Evolutionary conservation across 2,329 filamentous ascomycete species (phyloP).

Genomic region (Thelonectria discophora): DNA sequence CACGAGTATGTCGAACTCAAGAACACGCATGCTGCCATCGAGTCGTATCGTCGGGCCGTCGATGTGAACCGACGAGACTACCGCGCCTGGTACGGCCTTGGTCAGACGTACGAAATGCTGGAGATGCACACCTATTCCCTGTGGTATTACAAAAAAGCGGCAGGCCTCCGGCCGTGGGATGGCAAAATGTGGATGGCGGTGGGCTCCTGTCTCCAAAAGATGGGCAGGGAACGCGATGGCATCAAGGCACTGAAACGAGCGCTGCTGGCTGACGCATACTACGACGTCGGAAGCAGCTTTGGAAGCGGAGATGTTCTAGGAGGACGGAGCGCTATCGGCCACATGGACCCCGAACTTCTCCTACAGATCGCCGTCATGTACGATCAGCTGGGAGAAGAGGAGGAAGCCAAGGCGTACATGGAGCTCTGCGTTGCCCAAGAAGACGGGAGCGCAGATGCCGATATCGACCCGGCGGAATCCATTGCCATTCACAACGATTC

Average conservation of each 20-base stretch:
- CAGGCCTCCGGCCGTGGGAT: conserved; percentile 91
- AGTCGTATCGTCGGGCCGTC: conserved; percentile 93
- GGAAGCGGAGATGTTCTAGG: conserved; percentile 57
- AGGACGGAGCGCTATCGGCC: conserved; percentile 59
- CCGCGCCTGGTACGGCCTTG: conserved; percentile 96
- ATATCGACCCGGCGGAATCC: conserved; percentile 55
- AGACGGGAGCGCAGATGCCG: conserved; percentile 68
- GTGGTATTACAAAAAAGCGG: conserved; percentile 97
- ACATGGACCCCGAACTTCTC: conserved; percentile 90
- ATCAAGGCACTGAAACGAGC: conserved; percentile 96
- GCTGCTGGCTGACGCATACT: conserved; percentile 85
- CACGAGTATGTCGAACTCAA: conserved; percentile 99
- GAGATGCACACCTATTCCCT: conserved; percentile 98
- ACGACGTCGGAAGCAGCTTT: conserved; percentile 71
- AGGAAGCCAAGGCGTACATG: conserved; percentile 92
- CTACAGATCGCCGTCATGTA: conserved; percentile 91
- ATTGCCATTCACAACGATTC: conserved; percentile 67
- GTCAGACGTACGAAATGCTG: conserved; percentile 95
- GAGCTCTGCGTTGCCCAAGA: conserved; percentile 94
- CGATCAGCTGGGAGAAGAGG: conserved; percentile 78
- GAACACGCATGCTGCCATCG: conserved; percentile 97
- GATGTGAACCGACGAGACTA: conserved; percentile 97
- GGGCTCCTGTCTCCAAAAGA: conserved; percentile 88
- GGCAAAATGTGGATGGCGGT: conserved; percentile 99
- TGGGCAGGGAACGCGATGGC: conserved; percentile 85